Evolutionary conservation across 2,329 filamentous ascomycete species (phyloP), one percentile per base, ranked within the genome.

Genomic region (Fusarium heterosporum): DNA sequence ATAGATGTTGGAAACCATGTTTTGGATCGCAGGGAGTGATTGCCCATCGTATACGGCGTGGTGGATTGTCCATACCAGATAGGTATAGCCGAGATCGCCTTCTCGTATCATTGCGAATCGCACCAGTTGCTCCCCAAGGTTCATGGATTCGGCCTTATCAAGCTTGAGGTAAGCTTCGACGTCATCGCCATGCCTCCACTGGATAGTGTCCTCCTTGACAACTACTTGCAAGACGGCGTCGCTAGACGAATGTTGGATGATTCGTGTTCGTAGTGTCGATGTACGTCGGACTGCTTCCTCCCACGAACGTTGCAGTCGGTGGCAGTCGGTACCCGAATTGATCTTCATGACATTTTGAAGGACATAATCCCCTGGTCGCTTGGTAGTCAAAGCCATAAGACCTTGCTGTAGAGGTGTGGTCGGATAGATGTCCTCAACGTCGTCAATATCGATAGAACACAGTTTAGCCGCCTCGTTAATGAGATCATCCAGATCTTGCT

Each of bases 11-110:
- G 40, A 28, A 13, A 61, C 28, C n/a, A 49, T 43, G 22, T 40
- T 50, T 25, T 61, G 48, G 10, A 69, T 48, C 5, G 52, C 32
- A 10, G 28, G 53, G 12, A 60, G 40, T 14, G 64, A 62, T 40
- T 52, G 57, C 29, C 48, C 48, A 29, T 51, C 48, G 19, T 51
- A 51, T 51, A 39, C 48, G 17, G 48, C 38, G 32, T 51, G 48
- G 48, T 51, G 38, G 19, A 51, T 29, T 51, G 48, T 51, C 48
- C 48, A 51, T 29, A 51, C 48, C 25, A 51, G 25, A 22, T 42
- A 8, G 26, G 19, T 36, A 39, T 39, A 25, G 38, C 48, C 38
- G 29, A 36, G 14, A 36, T 2, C 16, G n/a, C 32, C 7, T 4
- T 36, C 32, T 36, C 32, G 32, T 10, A 54, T 40, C 16, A 58